Percentiles rank a stretch among this genome's conserved stretches.
Evolutionary conservation across 495 filamentous ascomycete species (phyloP).

Genomic region (Tuber magnatum): DNA sequence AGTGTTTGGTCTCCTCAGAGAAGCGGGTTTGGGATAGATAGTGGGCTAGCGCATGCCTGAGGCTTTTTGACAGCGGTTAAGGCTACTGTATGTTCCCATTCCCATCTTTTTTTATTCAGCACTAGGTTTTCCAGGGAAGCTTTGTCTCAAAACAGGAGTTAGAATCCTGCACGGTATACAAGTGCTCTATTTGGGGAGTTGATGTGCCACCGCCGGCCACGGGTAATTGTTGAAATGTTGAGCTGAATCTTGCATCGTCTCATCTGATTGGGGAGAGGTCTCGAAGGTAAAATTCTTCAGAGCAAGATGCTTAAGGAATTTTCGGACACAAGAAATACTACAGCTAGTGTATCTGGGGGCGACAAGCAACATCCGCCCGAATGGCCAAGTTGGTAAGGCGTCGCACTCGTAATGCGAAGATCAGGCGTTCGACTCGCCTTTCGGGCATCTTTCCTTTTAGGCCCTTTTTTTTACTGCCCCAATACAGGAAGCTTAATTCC

Average conservation of each 20-base stretch:
- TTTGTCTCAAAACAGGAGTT: neutral
- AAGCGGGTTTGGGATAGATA: neutral
- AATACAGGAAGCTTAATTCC: neutral
- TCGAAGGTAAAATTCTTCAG: neutral
- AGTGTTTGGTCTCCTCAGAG: neutral
- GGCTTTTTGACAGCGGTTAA: neutral
- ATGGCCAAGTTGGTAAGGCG: slow-evolving; percentile 34
- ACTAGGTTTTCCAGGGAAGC: neutral
- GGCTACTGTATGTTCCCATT: too few relatives aligned
- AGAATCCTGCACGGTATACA: neutral
- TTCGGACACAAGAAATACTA: neutral
- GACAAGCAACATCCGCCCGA: slow-evolving; percentile 11
- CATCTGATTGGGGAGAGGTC: neutral
- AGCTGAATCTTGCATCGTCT: neutral
- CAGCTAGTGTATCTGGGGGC: neutral
- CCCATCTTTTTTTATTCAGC: neutral
- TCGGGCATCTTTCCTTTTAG: slow-evolving; percentile 22
- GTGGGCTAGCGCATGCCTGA: neutral
- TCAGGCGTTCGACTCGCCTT: slow-evolving; percentile 34
- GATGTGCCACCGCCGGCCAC: neutral
- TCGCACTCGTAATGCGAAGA: slow-evolving; percentile 35
- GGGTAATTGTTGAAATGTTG: neutral
- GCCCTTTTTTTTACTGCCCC: neutral
- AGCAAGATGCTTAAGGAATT: neutral
- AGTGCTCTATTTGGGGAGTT: neutral